A percentile compares a stretch with the other conserved stretches of the same genome.
Conservation (phyloP, 371 early-diverging fungal genomes). For the Mortierella sp. region DNA sequence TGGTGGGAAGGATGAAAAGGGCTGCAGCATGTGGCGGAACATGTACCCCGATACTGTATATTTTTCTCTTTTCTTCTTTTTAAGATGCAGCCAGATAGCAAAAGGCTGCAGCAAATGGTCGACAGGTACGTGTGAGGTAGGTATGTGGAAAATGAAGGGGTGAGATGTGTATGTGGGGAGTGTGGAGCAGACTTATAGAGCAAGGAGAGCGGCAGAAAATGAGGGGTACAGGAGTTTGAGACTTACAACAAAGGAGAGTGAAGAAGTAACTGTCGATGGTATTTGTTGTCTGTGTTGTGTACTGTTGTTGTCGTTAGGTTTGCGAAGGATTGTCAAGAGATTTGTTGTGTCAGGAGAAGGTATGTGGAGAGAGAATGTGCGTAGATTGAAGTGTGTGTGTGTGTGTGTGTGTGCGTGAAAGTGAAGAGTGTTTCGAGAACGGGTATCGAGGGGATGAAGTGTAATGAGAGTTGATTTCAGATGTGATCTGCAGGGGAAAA, state of each 20-base stretch:
- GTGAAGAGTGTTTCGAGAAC: not conserved
- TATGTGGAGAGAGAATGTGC: not conserved
- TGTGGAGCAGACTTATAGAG: not conserved
- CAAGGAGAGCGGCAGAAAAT: not conserved
- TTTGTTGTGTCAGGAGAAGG: not conserved
- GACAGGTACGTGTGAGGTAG: not conserved
- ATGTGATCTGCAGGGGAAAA: not conserved
- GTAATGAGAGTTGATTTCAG: not conserved
- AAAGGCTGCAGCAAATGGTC: not conserved
- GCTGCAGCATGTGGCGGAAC: slow-evolving; percentile 8
- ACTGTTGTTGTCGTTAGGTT: slow-evolving; percentile 2
- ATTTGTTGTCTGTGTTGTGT: not conserved
- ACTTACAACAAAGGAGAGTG: not conserved
- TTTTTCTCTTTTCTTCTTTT: not conserved
- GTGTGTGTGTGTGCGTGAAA: not conserved
- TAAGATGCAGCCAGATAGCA: not conserved
- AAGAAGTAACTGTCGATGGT: not conserved
- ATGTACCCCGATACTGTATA: not conserved
- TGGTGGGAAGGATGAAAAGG: not conserved
- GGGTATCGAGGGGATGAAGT: not conserved
- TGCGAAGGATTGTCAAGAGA: not conserved
- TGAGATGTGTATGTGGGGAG: not conserved
- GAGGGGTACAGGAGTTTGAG: not conserved
- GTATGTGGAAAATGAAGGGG: not conserved
- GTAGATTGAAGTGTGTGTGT: too few species aligned